phyloP scores from a whole-genome alignment of 129 eudicot genomes.

The Escallonia rubra region DNA sequence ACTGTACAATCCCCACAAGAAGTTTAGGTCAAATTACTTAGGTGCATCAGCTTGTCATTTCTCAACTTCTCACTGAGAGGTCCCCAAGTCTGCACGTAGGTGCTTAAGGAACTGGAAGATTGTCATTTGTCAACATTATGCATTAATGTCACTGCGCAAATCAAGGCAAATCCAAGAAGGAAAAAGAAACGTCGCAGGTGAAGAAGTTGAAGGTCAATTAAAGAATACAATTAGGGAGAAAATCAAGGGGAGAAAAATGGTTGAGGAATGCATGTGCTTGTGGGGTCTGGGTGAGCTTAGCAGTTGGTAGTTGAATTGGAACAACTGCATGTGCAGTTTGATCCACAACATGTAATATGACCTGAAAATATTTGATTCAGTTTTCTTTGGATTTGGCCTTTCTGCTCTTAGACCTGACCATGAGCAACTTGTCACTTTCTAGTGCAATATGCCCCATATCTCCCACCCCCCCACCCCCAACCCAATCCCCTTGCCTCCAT shows the following conservation, averaged over 20 bases:
- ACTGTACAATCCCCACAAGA: too few relatives aligned
- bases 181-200: background rate
- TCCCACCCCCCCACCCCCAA: background rate
- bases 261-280: constrained; percentile 1
- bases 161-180: background rate
- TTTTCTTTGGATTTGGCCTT: background rate
- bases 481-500: constrained; percentile 16
- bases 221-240: background rate
- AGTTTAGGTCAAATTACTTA: too few relatives aligned
- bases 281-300: background rate
- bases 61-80: too few relatives aligned
- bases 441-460: background rate
- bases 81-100: too few relatives aligned
- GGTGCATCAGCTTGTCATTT: too few relatives aligned
- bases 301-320: constrained; percentile 3
- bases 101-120: too few relatives aligned
- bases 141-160: background rate
- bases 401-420: background rate
- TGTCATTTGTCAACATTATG: too few relatives aligned
- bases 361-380: background rate
- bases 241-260: constrained; percentile 2
- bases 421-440: constrained; percentile 21
- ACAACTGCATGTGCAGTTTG: constrained; percentile 2
- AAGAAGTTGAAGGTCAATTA: background rate
- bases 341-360: background rate